Evolutionary conservation across 2,329 filamentous ascomycete genomes (phyloP), one percentile per base, ranked within the genome.

Genomic region (Lachnellula hyalina): DNA sequence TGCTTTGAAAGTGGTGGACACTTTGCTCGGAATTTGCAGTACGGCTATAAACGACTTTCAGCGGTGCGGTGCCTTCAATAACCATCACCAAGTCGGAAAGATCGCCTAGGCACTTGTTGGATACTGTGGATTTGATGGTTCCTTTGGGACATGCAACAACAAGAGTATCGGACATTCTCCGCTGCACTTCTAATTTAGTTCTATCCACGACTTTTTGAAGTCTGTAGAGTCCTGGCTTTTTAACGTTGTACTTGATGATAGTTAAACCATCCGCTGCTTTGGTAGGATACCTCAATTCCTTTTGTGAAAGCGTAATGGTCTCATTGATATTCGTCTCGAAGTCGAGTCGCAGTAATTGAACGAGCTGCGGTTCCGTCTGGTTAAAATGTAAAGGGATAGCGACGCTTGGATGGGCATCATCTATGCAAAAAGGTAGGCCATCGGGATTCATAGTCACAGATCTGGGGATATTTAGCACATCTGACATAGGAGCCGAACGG

Each of bases 21-120:
- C 86, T 85, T 61, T 95, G 85, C 60, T 89, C 86, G 58, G 85
- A 84, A 63, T 97, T 96, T 63, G 96, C 85, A 6, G 85, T 86
- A 52, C 91, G 87, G 65, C 90, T 94, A 72, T 99, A 99, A 64
- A 90, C 89, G 63, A 99, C 89, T 69, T 92, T 92, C 61, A 99
- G 77, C 3, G 94, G 94, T 2, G 95, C 90, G 0, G 91, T 95
- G 17, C 94, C 94, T 61, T 88, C 80, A 4, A 96, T 90, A 65
- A 93, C 85, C 50, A 99, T 76, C 17, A 85, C 82, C 46, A 97
- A 76, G 66, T 96, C 84, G 2, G 94, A 97, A 36, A 97, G 74
- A 63, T 99, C 93, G 51, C 89, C 90, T 51, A 87, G 83, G 70
- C 94, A 99, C 65, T 89, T 87, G 60, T 89, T 80, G 2, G 77